Conservation (phyloP, 768 basidiomycete genomes). For the Leucogyrophana mollusca region DNA sequence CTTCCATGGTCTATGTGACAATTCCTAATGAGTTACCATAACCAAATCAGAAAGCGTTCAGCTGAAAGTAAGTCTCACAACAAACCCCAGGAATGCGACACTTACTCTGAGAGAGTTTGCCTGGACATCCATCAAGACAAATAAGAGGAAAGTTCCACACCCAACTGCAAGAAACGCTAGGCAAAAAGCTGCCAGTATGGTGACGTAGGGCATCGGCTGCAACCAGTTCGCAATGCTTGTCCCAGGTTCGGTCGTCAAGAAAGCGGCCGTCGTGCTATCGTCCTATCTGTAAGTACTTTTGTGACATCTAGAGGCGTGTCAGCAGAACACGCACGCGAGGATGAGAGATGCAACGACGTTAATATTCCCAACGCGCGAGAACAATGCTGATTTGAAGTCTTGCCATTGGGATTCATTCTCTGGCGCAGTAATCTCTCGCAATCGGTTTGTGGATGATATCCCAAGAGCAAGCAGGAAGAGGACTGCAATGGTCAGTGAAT, state of each 20-base stretch:
- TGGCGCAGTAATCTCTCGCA: neutral
- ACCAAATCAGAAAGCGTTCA: no score
- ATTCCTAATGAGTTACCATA: no score
- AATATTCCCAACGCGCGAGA: slow-evolving; percentile 1
- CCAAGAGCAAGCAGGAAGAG: neutral
- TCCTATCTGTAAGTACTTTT: neutral
- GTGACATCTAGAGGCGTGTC: no score
- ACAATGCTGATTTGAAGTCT: slow-evolving; percentile 1
- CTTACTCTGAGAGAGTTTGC: neutral
- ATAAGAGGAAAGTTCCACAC: slow-evolving; percentile 3
- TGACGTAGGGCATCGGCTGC: slow-evolving; percentile 4
- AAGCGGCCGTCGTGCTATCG: neutral
- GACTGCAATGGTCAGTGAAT: no score
- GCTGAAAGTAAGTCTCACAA: no score
- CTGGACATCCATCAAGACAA: neutral
- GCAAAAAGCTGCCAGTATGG: slow-evolving; percentile 3
- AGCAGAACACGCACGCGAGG: slow-evolving; percentile 5
- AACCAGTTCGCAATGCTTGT: neutral
- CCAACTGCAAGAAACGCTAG: neutral
- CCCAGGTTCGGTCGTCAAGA: neutral
- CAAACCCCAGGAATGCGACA: no score
- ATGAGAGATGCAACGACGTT: slow-evolving; percentile 5
- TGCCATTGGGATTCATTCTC: slow-evolving; percentile 2
- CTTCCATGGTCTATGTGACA: neutral
- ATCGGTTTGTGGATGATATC: neutral